Conservation (phyloP, 73 alveolate species). For the Paramecium biaurelia region DNA sequence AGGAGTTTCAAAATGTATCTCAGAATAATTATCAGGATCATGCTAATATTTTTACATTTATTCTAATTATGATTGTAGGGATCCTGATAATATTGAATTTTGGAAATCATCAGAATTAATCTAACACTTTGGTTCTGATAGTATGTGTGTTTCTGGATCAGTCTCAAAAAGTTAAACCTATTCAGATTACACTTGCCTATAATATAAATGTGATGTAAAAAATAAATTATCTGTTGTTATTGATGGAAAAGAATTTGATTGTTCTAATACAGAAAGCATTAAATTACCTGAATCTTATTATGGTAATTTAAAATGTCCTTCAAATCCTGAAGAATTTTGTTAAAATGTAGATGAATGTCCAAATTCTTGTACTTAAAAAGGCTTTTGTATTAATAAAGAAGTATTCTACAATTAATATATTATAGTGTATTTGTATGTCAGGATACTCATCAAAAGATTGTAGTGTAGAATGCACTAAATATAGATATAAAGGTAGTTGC, state of each 20-base stretch:
- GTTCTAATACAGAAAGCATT: neutral
- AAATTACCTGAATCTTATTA: neutral
- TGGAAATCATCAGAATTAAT: neutral
- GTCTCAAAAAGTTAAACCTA: neutral
- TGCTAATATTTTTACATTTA: neutral
- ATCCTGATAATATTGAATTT: neutral
- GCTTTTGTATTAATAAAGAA: neutral
- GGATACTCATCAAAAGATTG: slow-evolving; percentile 13
- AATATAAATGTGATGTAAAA: neutral
- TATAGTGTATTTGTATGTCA: neutral
- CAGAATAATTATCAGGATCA: neutral
- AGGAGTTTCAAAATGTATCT: neutral
- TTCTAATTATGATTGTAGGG: slow-evolving; percentile 24
- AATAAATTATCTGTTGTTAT: neutral
- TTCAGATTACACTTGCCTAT: neutral
- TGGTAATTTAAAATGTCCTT: neutral
- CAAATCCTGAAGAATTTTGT: neutral
- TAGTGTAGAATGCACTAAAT: neutral
- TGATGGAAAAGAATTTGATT: neutral
- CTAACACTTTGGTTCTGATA: neutral
- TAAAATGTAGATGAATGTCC: neutral
- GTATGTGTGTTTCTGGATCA: slow-evolving; percentile 4
- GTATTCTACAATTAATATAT: neutral
- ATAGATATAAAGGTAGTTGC: neutral
- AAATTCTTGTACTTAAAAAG: neutral